phyloP scores from a whole-genome alignment of 75 land plant genomes.

The Azolla pinnata region DNA sequence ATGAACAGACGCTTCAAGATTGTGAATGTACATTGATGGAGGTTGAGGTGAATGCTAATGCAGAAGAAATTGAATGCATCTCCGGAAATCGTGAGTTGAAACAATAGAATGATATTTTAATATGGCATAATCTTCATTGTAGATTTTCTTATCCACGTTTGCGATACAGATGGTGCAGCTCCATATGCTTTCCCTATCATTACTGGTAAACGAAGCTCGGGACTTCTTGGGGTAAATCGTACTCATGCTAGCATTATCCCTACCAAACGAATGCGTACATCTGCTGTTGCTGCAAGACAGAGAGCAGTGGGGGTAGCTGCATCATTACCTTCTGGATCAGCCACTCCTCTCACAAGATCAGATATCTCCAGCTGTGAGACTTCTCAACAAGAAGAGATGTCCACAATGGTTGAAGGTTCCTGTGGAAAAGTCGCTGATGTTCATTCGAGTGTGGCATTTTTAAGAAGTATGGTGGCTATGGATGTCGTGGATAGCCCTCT shows the following conservation, averaged over 20 bases:
- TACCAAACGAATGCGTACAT: slow-evolving; percentile 76
- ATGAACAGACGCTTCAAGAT: slow-evolving; percentile 12
- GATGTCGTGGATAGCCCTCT: slow-evolving; percentile 36
- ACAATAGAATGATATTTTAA: not conserved
- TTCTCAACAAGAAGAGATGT: slow-evolving; percentile 61
- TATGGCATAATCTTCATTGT: no score
- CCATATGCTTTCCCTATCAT: slow-evolving; percentile 10
- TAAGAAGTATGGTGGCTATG: slow-evolving; percentile 25
- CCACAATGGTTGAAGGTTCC: slow-evolving; percentile 40
- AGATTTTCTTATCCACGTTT: not conserved
- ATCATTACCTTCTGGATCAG: slow-evolving; percentile 9
- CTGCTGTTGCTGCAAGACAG: slow-evolving; percentile 50
- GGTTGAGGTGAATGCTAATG: slow-evolving; percentile 19
- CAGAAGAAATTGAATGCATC: slow-evolving; percentile 16
- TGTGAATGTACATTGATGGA: slow-evolving; percentile 13
- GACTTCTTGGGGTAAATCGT: slow-evolving; percentile 26
- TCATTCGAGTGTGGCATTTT: slow-evolving; percentile 41
- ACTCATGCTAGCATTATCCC: no score
- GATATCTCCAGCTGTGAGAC: slow-evolving; percentile 77
- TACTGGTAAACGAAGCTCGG: slow-evolving; percentile 46
- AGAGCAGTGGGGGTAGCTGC: slow-evolving; percentile 36
- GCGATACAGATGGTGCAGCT: not conserved
- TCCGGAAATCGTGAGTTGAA: slow-evolving; percentile 8
- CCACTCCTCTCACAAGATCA: slow-evolving; percentile 26
- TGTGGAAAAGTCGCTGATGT: slow-evolving; percentile 38